Evolutionary conservation across 2,329 filamentous ascomycete species (phyloP), one percentile per base, ranked within the genome.

Genomic region (Colletotrichum chlorophyti): DNA sequence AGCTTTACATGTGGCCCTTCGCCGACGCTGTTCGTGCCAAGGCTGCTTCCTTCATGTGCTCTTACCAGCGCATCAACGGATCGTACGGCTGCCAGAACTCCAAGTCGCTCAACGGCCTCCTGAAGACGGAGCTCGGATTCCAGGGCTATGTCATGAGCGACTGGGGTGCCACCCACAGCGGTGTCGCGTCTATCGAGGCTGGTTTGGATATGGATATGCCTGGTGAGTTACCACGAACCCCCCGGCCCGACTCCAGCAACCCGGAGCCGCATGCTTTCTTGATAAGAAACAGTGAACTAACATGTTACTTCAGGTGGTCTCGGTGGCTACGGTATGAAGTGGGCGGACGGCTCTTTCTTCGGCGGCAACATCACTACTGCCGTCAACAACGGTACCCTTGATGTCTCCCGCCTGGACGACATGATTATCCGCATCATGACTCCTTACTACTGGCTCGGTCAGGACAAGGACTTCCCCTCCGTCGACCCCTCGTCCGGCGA

Each of bases 201-300:
- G 79, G 80, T 15, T 68, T 81, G 4, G 80, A 83, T 48, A 78
- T 83, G 74, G 71, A 78, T 41, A 83, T 84, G 80, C 82, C 82
- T 4, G 79, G 41, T 43, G n/a, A 43, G 40, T 14, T 38, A n/a
- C 15, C 11, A 9, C 10, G 5, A 1, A 10, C 34, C 11, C n/a
- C n/a, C n/a, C n/a, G n/a, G n/a, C n/a, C n/a, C n/a, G n/a, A 37
- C 15, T 10, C 15, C 34, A 2, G 21, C 5, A 5, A 17, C 23
- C 9, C 3, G 14, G n/a, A 4, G 4, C n/a, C 3, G 3, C 15
- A 4, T 11, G 31, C 21, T 9, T 8, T n/a, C n/a, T n/a, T n/a
- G n/a, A n/a, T n/a, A n/a, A n/a, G n/a, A 4, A 11, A 8, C 6
- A 3, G 5, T 1, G 5, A 19, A 14, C 41, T 43, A 31, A 43